These are phyloP conservation scores for Phaeosphaeria sp. DNA, from an alignment of 2,329 filamentous ascomycete species.

Conservation along the genomic window DNA sequence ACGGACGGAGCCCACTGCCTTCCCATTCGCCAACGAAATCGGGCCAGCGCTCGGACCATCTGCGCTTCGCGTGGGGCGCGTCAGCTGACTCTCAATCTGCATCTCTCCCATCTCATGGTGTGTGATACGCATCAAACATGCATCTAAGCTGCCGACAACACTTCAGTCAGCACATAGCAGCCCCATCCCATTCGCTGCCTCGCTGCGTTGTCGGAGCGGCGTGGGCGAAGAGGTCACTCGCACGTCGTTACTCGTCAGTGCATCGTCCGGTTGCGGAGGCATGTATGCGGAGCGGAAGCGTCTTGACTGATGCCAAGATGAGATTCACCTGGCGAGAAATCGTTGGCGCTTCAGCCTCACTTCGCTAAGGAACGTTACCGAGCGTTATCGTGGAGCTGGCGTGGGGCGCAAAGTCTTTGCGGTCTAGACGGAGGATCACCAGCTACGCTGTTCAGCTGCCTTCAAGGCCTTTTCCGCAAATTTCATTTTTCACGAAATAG, in stretches of 20 bases:
- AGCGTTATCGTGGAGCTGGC: not conserved
- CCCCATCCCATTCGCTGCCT: not conserved
- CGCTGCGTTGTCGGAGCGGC: constrained; percentile 2
- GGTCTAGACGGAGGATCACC: too few relatives aligned
- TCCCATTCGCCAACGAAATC: constrained; percentile 9
- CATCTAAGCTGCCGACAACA: constrained; percentile 7
- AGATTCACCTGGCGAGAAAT: not conserved
- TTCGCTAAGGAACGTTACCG: not conserved
- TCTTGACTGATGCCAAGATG: not conserved
- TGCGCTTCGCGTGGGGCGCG: not conserved
- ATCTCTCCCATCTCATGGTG: constrained; percentile 19
- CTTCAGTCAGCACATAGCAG: constrained; percentile 9
- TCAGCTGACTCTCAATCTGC: constrained; percentile 11
- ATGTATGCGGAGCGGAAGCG: not conserved
- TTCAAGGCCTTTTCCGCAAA: too few relatives aligned
- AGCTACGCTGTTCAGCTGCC: too few relatives aligned
- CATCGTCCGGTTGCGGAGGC: not conserved
- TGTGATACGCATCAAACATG: constrained; percentile 6
- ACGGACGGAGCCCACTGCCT: not conserved
- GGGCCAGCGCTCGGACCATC: not conserved
- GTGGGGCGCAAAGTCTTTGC: too few relatives aligned
- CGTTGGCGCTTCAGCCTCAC: constrained; percentile 1
- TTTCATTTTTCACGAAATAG: too few relatives aligned
- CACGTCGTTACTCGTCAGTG: not conserved
- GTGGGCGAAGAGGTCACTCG: not conserved